Evolutionary conservation across 23 red algal genomes (phyloP).

Genomic region (Chondrus crispus): DNA sequence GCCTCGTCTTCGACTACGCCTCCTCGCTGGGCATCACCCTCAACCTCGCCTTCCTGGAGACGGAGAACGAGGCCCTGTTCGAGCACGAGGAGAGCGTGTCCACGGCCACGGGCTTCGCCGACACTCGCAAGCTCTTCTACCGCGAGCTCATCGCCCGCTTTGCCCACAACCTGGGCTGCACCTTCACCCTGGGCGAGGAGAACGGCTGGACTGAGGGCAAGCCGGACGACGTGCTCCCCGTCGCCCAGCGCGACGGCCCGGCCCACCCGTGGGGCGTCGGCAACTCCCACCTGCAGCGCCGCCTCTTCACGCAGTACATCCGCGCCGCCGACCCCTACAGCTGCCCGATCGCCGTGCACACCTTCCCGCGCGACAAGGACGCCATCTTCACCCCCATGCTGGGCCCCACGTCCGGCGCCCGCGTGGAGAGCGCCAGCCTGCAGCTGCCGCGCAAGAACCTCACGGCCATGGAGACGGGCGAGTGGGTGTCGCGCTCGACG

Average conservation of each 20-base stretch:
- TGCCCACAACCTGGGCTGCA: constrained; percentile 42
- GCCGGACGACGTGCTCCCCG: not conserved
- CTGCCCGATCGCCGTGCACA: constrained; percentile 59
- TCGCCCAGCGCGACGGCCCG: not conserved
- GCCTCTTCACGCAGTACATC: constrained; percentile 28
- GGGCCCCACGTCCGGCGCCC: not conserved
- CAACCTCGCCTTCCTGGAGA: constrained; percentile 40
- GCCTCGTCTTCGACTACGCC: constrained; percentile 44
- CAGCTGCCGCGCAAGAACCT: constrained; percentile 25
- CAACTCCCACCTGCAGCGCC: constrained; percentile 41
- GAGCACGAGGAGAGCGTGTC: constrained; percentile 34
- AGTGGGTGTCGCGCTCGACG: constrained; percentile 31
- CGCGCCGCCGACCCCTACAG: constrained; percentile 18
- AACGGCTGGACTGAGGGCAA: constrained; percentile 45
- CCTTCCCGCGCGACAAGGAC: constrained; percentile 33
- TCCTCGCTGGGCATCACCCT: constrained; percentile 42
- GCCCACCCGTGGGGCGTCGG: constrained; percentile 39
- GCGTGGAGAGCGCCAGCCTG: constrained; percentile 28
- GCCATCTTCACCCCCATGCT: constrained; percentile 51
- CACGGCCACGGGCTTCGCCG: constrained; percentile 23
- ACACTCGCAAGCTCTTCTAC: constrained; percentile 34
- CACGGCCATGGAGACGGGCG: constrained; percentile 6
- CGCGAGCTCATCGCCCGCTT: constrained; percentile 65
- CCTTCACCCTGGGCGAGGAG: constrained; percentile 53
- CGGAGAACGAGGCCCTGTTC: constrained; percentile 46